These are phyloP conservation scores for Evernia prunastri DNA, from an alignment of 495 filamentous ascomycete species.

Conservation along the genomic window DNA sequence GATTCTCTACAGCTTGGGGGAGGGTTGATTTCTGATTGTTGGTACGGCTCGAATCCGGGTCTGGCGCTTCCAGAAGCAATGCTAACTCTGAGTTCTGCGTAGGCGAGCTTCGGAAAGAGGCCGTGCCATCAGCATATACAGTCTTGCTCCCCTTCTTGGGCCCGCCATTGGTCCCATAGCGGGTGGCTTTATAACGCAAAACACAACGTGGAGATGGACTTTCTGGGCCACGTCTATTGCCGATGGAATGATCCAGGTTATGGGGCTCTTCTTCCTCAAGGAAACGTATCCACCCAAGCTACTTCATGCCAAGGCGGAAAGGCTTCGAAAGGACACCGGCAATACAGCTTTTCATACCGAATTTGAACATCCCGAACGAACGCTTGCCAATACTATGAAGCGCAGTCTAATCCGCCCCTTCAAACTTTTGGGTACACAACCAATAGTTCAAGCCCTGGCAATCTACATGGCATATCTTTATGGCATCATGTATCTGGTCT, in stretches of 20 bases:
- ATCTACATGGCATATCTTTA: constrained; percentile 64
- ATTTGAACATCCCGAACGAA: constrained; percentile 47
- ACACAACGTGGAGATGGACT: constrained; percentile 65
- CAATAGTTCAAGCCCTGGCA: constrained; percentile 54
- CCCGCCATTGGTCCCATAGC: constrained; percentile 60
- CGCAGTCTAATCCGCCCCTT: constrained; percentile 50
- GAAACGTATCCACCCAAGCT: constrained; percentile 66
- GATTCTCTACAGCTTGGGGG: constrained; percentile 42
- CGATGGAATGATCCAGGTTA: constrained; percentile 53
- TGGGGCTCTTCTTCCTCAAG: constrained; percentile 59
- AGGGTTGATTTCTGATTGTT: constrained; percentile 58
- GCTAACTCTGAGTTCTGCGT: no score
- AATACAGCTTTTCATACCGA: constrained; percentile 58
- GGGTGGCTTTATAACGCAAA: constrained; percentile 60
- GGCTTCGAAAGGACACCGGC: constrained; percentile 57
- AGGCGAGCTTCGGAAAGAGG: constrained; percentile 57
- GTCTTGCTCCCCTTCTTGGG: constrained; percentile 58
- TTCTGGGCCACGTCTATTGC: constrained; percentile 60
- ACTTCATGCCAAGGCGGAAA: constrained; percentile 48
- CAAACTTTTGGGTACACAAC: constrained; percentile 51
- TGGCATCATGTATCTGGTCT: constrained; percentile 65
- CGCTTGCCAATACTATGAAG: constrained; percentile 38
- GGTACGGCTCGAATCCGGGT: no score
- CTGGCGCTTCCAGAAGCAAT: no score
- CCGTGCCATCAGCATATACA: constrained; percentile 57